These are phyloP conservation scores for Phytophthora syringae DNA, from an alignment of 352 stramenopile species.

Conservation along the genomic window DNA sequence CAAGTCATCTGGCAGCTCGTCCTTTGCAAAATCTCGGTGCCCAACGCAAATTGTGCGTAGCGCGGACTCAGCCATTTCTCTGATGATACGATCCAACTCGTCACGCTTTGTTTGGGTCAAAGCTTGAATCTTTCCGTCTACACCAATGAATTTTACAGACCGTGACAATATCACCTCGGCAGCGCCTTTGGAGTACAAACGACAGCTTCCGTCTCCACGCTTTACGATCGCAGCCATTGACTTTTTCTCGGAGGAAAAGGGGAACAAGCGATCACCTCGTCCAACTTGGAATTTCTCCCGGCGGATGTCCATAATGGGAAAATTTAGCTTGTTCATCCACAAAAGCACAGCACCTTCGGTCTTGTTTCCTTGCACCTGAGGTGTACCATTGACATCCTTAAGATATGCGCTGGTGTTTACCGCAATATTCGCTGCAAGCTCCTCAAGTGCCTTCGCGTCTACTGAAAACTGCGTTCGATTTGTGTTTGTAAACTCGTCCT, in stretches of 20 bases:
- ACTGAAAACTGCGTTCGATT: slow-evolving; percentile 38
- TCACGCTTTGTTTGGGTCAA: slow-evolving; percentile 63
- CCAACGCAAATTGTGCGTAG: slow-evolving; percentile 91
- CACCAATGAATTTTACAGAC: slow-evolving; percentile 74
- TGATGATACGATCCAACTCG: slow-evolving; percentile 80
- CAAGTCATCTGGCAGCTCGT: slow-evolving; percentile 65
- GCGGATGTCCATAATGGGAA: slow-evolving; percentile 69
- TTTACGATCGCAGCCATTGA: slow-evolving; percentile 77
- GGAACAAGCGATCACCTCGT: slow-evolving; percentile 70
- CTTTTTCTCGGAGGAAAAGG: slow-evolving; percentile 87
- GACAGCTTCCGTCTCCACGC: slow-evolving; percentile 36
- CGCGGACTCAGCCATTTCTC: slow-evolving; percentile 81
- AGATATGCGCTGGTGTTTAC: slow-evolving; percentile 84
- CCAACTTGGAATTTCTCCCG: slow-evolving; percentile 55
- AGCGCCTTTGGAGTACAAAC: slow-evolving; percentile 79
- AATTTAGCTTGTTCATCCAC: slow-evolving; percentile 66
- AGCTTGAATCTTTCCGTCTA: slow-evolving; percentile 50
- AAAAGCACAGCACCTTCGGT: slow-evolving; percentile 86
- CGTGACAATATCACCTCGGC: slow-evolving; percentile 74
- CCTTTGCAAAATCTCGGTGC: slow-evolving; percentile 72
- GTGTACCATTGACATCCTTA: slow-evolving; percentile 47
- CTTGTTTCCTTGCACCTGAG: slow-evolving; percentile 78
- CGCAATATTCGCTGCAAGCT: slow-evolving; percentile 62
- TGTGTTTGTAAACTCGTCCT: slow-evolving; percentile 32
- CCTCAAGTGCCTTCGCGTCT: slow-evolving; percentile 42